These are phyloP conservation scores for Zizania latifolia DNA, from an alignment of 176 grass and related monocot genomes.

Conservation along the genomic window DNA sequence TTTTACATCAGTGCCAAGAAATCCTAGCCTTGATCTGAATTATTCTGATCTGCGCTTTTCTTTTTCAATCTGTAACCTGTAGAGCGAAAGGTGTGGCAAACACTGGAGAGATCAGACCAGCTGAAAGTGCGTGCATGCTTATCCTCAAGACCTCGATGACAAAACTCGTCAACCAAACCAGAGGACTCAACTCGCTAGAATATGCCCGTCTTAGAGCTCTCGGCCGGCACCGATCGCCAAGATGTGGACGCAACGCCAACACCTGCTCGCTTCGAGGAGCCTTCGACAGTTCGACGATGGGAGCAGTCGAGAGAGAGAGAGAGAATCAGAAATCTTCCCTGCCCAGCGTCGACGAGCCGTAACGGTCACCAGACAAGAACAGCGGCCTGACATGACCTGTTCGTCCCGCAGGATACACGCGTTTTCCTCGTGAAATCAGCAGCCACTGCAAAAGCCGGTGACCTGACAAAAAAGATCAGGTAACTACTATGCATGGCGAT, in stretches of 20 bases:
- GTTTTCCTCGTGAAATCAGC: not conserved
- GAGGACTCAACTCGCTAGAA: conserved; percentile 7
- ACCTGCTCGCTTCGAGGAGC: not conserved
- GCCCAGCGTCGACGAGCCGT: conserved; percentile 11
- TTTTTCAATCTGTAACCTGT: not conserved
- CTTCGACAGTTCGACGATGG: not conserved
- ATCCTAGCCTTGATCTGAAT: no score
- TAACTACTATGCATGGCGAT: not conserved
- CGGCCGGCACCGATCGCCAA: not conserved
- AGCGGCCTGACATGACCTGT: conserved; percentile 25
- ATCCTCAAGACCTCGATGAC: not conserved
- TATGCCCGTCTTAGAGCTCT: not conserved
- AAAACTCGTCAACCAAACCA: conserved; percentile 1
- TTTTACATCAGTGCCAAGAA: no score
- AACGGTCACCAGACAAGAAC: conserved; percentile 38
- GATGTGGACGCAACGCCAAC: conserved; percentile 31
- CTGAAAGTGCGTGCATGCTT: conserved; percentile 15
- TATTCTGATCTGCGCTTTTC: not conserved
- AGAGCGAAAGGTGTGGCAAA: not conserved
- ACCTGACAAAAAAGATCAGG: not conserved
- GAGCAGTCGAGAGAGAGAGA: not conserved
- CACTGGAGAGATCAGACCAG: not conserved
- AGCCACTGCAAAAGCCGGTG: not conserved
- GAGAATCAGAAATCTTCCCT: not conserved
- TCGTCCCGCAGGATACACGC: not conserved